phyloP scores from a whole-genome alignment of 2,329 filamentous ascomycete species.

The Colletotrichum sp. region DNA sequence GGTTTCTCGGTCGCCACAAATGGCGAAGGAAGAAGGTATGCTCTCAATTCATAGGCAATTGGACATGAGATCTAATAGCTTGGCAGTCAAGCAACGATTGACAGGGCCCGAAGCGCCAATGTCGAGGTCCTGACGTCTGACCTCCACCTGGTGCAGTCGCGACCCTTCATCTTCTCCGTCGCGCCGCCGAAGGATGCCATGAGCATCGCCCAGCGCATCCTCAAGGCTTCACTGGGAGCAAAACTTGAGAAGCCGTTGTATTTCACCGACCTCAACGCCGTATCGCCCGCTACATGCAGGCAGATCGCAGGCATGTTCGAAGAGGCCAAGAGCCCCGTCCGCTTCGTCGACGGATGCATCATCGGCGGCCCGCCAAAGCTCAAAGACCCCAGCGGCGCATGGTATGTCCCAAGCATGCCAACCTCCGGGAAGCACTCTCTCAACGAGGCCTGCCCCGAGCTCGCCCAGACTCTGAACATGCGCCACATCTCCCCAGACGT shows the following conservation, averaged over 20 bases:
- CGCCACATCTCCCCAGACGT: constrained; percentile 53
- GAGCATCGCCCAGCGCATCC: constrained; percentile 62
- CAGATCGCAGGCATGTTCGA: constrained; percentile 48
- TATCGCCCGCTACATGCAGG: constrained; percentile 59
- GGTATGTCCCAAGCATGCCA: constrained; percentile 49
- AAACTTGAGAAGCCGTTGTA: constrained; percentile 48
- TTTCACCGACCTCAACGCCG: constrained; percentile 70
- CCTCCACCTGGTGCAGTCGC: constrained; percentile 57
- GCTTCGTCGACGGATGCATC: constrained; percentile 64
- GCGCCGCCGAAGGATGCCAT: constrained; percentile 69
- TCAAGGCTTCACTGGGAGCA: constrained; percentile 48
- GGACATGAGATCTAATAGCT: no score
- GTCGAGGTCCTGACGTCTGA: constrained; percentile 62
- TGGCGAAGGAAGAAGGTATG: constrained; percentile 49
- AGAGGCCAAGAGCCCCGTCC: constrained; percentile 42
- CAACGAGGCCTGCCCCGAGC: constrained; percentile 41
- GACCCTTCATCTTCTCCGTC: constrained; percentile 67
- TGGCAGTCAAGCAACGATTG: constrained; percentile 59
- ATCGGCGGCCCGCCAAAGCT: constrained; percentile 56
- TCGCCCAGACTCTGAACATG: constrained; percentile 51
- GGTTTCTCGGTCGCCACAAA: constrained; percentile 56
- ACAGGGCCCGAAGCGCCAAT: constrained; percentile 55
- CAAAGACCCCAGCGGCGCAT: constrained; percentile 29
- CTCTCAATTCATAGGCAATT: background rate
- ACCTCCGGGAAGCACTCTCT: constrained; percentile 51